phyloP scores from a whole-genome alignment of 257 asterid genomes.

The Solanum virginianum region DNA sequence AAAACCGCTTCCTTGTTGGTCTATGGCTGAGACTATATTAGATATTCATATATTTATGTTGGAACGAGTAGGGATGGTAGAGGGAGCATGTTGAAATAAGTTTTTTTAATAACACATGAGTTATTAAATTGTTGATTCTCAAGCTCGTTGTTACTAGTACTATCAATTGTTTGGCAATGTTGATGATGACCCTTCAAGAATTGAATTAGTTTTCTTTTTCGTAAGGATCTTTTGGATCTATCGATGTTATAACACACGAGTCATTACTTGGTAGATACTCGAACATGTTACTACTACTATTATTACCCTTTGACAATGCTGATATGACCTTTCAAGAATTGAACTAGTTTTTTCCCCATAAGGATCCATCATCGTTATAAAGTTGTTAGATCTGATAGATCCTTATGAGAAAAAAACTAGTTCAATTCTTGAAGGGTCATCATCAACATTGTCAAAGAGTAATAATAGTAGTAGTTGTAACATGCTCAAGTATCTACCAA shows the following conservation, averaged over 20 bases:
- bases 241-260: background rate
- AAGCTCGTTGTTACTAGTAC: background rate
- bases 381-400: too few species aligned
- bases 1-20: background rate
- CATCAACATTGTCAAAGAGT: too few species aligned
- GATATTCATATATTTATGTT: background rate
- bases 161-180: background rate
- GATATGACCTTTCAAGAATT: constrained; percentile 20
- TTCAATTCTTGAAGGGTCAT: too few species aligned
- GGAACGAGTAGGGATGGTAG: background rate
- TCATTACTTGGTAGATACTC: constrained; percentile 9
- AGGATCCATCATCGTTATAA: background rate
- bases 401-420: too few species aligned
- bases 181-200: constrained; percentile 16
- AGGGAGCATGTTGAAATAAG: background rate
- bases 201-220: constrained; percentile 23
- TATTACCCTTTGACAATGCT: background rate
- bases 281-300: background rate
- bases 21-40: background rate
- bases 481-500: too few species aligned
- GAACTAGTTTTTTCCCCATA: constrained; percentile 20
- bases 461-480: too few species aligned
- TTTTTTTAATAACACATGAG: background rate
- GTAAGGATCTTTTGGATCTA: background rate
- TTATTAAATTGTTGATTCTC: constrained; percentile 9